Base-by-base conservation (phyloP, 345 rosid genomes). In the Crucihimalaya himalaica region DNA sequence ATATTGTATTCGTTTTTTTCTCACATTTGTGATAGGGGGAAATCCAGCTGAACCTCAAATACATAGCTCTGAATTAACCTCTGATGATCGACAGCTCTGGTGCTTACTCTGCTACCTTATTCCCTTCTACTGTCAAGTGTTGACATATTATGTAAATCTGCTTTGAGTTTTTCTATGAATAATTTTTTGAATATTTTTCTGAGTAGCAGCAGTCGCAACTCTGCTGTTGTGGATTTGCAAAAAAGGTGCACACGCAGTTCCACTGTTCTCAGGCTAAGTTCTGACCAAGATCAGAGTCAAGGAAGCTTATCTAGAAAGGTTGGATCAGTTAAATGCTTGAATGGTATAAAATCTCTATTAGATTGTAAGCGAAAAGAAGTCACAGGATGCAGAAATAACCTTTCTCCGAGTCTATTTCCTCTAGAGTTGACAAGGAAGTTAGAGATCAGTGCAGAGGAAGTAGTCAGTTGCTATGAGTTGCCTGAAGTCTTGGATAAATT, bases 401-500 rank as follows among this genome's bases (percentile, higher is more conserved):
- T 70, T 61, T 88, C 81, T 68, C 80, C 89, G 77, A 83, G 88
- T 64, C 29, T 82, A 74, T 82, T 83, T 67, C 84, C 93, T 25
- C 51, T 70, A 29, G 80, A 78, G 48, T 83, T 90, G 92, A 81
- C 80, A 62, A 88, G 80, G 59, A 87, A 87, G 77, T 84, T 95
- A 82, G 99, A 88, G 84, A 68, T 66, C 68, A 82, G 78, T 81
- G 94, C 99, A 18, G 99, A 95, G 84, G 88, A 92, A 79, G 79
- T 95, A 75, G 87, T 87, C 60, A 86, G 97, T 67, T 86, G 91
- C 81, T 95, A 95, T 75, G 97, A 90, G 72, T 81, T 86, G 81
- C 97, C 91, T 34, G 98, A 95, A 79, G 75, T 82, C 50, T 72
- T 81, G 42, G 92, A 92, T 67, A 72, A 70, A 60, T 80, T 47